These are phyloP conservation scores for Delphinella strobiligena DNA, from an alignment of 2,329 filamentous ascomycete species.

Conservation along the genomic window DNA sequence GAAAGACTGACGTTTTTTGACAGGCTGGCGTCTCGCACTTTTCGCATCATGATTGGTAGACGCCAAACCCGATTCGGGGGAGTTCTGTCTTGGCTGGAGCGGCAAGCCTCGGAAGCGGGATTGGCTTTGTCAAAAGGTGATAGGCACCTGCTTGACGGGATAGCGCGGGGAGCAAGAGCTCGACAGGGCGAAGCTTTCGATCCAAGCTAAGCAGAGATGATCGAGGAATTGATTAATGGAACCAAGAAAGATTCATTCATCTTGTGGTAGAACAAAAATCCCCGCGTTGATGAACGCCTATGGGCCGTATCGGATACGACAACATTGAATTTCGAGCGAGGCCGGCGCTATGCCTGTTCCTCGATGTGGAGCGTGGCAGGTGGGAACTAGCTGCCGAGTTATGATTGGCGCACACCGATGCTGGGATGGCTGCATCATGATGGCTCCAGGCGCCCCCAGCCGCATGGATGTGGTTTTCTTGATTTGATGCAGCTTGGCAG, in stretches of 20 bases:
- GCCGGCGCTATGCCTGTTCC: not conserved
- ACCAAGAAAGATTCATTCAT: too few species aligned
- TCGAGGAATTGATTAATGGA: too few species aligned
- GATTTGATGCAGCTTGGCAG: too few species aligned
- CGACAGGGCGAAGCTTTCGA: too few species aligned
- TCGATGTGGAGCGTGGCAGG: not conserved
- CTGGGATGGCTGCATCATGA: not conserved
- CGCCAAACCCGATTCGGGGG: slow-evolving; percentile 59
- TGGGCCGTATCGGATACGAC: too few species aligned
- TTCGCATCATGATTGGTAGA: slow-evolving; percentile 51
- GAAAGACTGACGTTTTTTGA: too few species aligned
- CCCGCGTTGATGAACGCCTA: not conserved
- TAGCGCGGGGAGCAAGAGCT: not conserved
- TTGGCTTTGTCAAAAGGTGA: slow-evolving; percentile 4
- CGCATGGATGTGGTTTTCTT: too few species aligned
- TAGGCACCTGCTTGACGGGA: slow-evolving; percentile 2
- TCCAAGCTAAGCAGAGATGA: too few species aligned
- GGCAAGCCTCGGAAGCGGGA: slow-evolving; percentile 16
- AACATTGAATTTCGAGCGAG: too few species aligned
- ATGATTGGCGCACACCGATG: not conserved
- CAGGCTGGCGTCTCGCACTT: slow-evolving; percentile 60
- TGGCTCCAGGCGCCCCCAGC: not conserved
- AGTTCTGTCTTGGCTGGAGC: slow-evolving; percentile 56
- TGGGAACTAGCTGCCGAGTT: not conserved
- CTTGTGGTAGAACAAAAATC: not conserved